Conservation (phyloP, 2,329 filamentous ascomycete genomes). For the Chaetomium strumarium region DNA sequence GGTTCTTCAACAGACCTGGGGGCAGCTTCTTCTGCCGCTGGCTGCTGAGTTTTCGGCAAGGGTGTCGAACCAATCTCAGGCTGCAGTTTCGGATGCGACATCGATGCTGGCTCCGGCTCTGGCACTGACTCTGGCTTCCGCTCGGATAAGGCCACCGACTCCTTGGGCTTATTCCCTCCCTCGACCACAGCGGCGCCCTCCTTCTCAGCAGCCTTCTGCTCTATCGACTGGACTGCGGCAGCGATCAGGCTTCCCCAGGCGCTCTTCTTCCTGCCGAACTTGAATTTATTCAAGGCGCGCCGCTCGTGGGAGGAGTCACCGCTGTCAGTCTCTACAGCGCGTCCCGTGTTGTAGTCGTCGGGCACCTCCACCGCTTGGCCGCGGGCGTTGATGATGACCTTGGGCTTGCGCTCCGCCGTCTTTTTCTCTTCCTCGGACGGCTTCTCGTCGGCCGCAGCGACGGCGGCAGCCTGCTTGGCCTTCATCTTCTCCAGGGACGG, state of each 20-base stretch:
- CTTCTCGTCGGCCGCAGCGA: conserved; percentile 18
- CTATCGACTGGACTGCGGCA: conserved; percentile 28
- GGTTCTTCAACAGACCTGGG: not conserved
- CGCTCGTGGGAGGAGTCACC: conserved; percentile 36
- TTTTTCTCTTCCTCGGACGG: conserved; percentile 22
- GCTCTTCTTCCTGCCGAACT: conserved; percentile 14
- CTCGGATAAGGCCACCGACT: not conserved
- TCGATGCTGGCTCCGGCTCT: not conserved
- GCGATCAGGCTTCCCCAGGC: conserved; percentile 48
- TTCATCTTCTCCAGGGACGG: conserved; percentile 41
- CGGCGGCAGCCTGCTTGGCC: conserved; percentile 16
- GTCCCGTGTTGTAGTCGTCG: conserved; percentile 30
- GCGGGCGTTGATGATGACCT: conserved; percentile 34
- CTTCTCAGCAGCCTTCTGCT: conserved; percentile 6
- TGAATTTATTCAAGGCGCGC: conserved; percentile 11
- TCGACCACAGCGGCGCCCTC: not conserved
- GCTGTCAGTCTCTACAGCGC: conserved; percentile 45
- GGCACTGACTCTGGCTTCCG: not conserved
- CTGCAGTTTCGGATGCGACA: not conserved
- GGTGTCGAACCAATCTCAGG: not conserved
- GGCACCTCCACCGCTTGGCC: conserved; percentile 39
- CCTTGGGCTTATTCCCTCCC: not conserved
- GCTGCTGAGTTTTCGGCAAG: not conserved
- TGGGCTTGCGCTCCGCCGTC: conserved; percentile 22
- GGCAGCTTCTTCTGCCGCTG: not conserved